Base-by-base conservation (phyloP, 1,284 basidiomycete species). In the Cutaneotrichosporon sp. region DNA sequence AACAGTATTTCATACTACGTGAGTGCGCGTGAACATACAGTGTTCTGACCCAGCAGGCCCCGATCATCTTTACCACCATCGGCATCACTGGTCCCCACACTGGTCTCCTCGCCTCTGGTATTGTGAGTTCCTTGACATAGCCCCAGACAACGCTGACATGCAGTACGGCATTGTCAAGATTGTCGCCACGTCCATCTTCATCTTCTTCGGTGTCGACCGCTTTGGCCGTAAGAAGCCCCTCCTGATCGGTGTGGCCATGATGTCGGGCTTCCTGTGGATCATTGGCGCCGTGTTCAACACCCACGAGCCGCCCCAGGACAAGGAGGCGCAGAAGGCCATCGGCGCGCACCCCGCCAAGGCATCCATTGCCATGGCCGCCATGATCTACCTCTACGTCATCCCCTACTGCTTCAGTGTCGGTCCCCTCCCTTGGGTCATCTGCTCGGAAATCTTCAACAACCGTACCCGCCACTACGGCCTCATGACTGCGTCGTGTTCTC, bases 381-480 rank as follows among this genome's bases (percentile, higher is more conserved):
- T 64, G 62, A 73, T 74, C 55, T 76, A 74, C 64, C 55, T 73
- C 51, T 76, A 71, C 60, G 73, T 76, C 56, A 70, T 74, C 48
- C 72, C 72, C 2, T 74, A 76, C 72, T 75, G 73, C 54, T 74
- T 73, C 68, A 66, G 64, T 0, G 70, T 70, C 60, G 73, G 71
- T 20, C 67, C 65, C 17, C 60, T 70, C 13, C 67, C 66, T 51
- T 64, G 67, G 66, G 64, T 69, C 51, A 65, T 67, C 54, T 71
- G 70, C 58, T 78, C 85, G 13, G 88, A 90, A 70, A 88, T 90
- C 67, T 90, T 90, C 80, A 86, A 84, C 23, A 90, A 86, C 36
- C 77, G 86, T 41, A 88, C 87, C 10, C 78, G 87, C 52, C 84
- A 87, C 65, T 87, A 84, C 63, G 88, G 88, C 45, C 77, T 89